Evolutionary conservation across 176 grass and related monocot species (phyloP).

Genomic region (Melocanna baccifera): DNA sequence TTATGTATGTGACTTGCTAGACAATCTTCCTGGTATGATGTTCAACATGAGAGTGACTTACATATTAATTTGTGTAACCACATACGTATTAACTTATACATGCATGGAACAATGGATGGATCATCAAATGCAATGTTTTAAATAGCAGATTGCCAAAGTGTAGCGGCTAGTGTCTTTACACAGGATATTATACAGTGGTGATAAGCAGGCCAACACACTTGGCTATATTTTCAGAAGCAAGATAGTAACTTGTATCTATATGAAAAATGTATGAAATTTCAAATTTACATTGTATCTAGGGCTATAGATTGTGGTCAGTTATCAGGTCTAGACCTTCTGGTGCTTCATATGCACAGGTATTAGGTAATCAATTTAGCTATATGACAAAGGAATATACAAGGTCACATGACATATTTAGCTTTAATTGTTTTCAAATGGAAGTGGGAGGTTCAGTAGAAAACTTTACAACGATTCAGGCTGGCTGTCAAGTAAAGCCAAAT

Average conservation of each 20-base stretch:
- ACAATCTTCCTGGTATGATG: not conserved
- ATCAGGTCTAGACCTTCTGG: not conserved
- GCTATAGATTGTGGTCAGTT: not conserved
- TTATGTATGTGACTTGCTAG: not conserved
- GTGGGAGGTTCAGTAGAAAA: not conserved
- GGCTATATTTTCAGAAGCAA: not conserved
- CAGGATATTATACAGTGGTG: not conserved
- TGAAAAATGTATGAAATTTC: not conserved
- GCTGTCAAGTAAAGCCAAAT: conserved; percentile 2
- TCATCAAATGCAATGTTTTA: not conserved
- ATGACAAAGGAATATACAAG: not conserved
- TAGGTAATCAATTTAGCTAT: not conserved
- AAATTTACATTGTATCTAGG: not conserved
- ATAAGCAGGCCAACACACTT: not conserved
- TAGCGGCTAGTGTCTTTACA: not conserved
- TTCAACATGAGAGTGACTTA: not conserved
- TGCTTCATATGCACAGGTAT: not conserved
- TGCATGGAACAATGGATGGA: not conserved
- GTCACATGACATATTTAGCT: not conserved
- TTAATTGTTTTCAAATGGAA: not conserved
- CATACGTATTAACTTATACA: not conserved
- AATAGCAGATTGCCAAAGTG: not conserved
- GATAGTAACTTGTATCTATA: not conserved
- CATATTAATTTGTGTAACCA: not conserved
- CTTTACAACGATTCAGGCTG: not conserved